Evolutionary conservation across 2,329 filamentous ascomycete species (phyloP).

Genomic region (Verticillium zaregamsianum): DNA sequence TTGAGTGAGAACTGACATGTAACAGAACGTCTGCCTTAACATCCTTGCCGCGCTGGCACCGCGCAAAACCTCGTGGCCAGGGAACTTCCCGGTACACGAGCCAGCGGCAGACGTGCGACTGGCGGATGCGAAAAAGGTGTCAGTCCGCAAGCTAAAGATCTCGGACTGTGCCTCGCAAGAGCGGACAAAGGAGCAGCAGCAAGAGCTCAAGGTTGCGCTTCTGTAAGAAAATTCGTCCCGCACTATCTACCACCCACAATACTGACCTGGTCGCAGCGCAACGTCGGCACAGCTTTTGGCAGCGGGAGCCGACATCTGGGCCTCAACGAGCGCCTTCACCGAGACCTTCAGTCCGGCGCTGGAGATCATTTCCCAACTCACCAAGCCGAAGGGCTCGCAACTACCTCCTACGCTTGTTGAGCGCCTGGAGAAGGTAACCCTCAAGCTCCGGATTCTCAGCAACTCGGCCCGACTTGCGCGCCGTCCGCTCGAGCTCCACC

Average conservation of each 20-base stretch:
- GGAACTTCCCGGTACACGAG: constrained; percentile 58
- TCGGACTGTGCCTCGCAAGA: constrained; percentile 45
- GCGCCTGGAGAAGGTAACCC: constrained; percentile 34
- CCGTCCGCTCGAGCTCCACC: constrained; percentile 79
- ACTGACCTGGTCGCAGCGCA: constrained; percentile 30
- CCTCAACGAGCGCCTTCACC: constrained; percentile 65
- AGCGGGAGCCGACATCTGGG: constrained; percentile 69
- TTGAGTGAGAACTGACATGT: neutral
- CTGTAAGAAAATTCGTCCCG: neutral
- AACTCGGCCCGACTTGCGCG: constrained; percentile 61
- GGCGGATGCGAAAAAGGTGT: constrained; percentile 31
- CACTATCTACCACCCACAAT: neutral
- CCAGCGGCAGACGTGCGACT: constrained; percentile 49
- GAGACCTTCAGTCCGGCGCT: constrained; percentile 74
- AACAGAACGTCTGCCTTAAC: constrained; percentile 67
- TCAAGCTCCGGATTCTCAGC: constrained; percentile 50
- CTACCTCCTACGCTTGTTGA: constrained; percentile 40
- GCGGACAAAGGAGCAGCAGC: constrained; percentile 20
- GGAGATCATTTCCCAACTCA: constrained; percentile 42
- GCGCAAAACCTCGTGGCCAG: constrained; percentile 30
- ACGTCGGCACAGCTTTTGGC: constrained; percentile 64
- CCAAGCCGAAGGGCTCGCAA: constrained; percentile 45
- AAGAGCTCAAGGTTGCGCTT: constrained; percentile 52
- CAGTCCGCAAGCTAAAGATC: constrained; percentile 51
- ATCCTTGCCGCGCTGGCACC: constrained; percentile 57